Evolutionary conservation across 345 rosid genomes (phyloP).

Genomic region (Lumnitzera littorea): DNA sequence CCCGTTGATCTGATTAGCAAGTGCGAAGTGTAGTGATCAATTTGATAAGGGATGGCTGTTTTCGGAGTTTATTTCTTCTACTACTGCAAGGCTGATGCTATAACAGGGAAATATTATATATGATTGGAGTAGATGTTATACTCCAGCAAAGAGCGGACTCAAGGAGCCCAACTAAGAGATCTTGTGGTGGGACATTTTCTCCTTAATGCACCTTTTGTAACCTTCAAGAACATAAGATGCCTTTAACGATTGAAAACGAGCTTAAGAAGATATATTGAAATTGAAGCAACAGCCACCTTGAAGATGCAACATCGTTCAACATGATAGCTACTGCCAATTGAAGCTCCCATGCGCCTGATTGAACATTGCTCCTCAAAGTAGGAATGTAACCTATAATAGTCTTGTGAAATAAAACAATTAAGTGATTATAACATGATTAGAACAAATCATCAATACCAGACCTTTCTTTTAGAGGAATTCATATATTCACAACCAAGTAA

Average conservation of each 20-base stretch:
- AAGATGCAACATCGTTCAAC: constrained; percentile 95
- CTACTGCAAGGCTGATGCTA: no score
- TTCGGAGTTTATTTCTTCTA: no score
- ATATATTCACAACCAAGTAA: no score
- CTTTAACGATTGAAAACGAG: neutral
- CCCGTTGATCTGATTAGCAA: no score
- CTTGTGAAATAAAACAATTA: constrained; percentile 1
- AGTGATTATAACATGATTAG: neutral
- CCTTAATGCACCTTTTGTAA: neutral
- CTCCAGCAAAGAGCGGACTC: no score
- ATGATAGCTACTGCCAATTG: constrained; percentile 92
- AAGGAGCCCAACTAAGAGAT: no score
- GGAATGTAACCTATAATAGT: constrained; percentile 66
- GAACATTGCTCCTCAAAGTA: constrained; percentile 92
- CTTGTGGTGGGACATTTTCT: no score
- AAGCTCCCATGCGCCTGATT: constrained; percentile 99
- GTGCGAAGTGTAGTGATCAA: no score
- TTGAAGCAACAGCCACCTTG: constrained; percentile 46
- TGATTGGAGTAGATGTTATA: no score
- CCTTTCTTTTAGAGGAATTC: no score
- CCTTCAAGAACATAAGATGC: neutral
- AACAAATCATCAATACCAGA: neutral
- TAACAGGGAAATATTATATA: no score
- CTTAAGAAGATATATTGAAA: neutral
- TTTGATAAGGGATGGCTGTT: no score